phyloP scores from a whole-genome alignment of 1,284 basidiomycete genomes.

The Fistulinella cinereoalba region DNA sequence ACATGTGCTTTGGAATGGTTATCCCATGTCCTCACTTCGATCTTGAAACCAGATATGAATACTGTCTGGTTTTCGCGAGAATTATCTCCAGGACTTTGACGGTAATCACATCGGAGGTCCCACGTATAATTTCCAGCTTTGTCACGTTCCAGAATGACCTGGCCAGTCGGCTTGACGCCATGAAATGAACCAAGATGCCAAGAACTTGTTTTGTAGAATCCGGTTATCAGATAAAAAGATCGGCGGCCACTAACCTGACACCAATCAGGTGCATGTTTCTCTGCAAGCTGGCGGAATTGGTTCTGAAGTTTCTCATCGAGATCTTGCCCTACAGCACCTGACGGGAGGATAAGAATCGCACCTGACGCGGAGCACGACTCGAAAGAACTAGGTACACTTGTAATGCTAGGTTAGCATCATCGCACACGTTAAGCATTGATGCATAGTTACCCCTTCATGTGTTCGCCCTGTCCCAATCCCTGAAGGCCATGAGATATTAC shows the following conservation, averaged over 20 bases:
- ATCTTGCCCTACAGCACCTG: not conserved
- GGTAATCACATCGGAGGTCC: not conserved
- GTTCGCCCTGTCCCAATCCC: no score
- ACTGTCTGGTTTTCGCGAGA: not conserved
- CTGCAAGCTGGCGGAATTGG: not conserved
- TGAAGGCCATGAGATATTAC: not conserved
- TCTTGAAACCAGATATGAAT: not conserved
- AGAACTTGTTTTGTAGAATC: not conserved
- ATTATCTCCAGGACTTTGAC: not conserved
- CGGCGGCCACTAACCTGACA: not conserved
- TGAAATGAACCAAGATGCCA: conserved; percentile 2
- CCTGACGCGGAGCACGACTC: not conserved
- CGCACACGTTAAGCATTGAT: not conserved
- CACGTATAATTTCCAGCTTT: not conserved
- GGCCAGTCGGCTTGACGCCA: not conserved
- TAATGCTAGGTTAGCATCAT: not conserved
- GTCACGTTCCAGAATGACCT: not conserved
- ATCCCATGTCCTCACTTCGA: not conserved
- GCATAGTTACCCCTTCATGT: not conserved
- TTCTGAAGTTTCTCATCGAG: not conserved
- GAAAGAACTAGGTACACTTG: not conserved
- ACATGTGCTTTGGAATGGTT: not conserved
- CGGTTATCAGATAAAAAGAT: conserved; percentile 9
- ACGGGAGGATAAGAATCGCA: conserved; percentile 6
- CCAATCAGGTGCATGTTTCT: conserved; percentile 1